Percentiles rank a stretch among this genome's conserved stretches.
Conservation (phyloP, 371 early-diverging fungal genomes). For the Zopfochytrium polystomum region DNA sequence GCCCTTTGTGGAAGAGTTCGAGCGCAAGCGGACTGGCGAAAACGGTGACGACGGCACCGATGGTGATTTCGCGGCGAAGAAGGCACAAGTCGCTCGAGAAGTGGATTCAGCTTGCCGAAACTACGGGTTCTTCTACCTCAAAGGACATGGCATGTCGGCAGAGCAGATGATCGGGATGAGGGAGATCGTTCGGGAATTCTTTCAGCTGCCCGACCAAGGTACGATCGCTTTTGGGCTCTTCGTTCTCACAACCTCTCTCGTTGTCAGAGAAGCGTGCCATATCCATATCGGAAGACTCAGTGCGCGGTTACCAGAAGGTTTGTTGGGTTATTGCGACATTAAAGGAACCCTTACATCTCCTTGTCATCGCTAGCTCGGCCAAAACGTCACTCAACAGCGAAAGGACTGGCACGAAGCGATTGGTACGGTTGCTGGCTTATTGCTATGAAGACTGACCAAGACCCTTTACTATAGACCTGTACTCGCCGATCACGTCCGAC, state of each 20-base stretch:
- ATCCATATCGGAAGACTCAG: too few relatives aligned
- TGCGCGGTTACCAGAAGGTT: too few relatives aligned
- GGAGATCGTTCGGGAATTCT: conserved; percentile 38
- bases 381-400: conserved; percentile 45
- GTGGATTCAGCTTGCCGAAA: conserved; percentile 40
- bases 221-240: too few relatives aligned
- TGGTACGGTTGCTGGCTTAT: too few relatives aligned
- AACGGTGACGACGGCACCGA: too few relatives aligned
- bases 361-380: conserved; percentile 38
- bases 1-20: conserved; percentile 33
- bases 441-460: too few relatives aligned
- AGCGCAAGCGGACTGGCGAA: too few relatives aligned
- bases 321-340: too few relatives aligned
- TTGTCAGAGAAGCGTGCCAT: too few relatives aligned
- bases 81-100: conserved; percentile 16
- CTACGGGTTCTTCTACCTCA: conserved; percentile 45
- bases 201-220: conserved; percentile 30
- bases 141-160: conserved; percentile 38
- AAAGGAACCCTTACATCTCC: too few relatives aligned
- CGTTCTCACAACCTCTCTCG: too few relatives aligned
- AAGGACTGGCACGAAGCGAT: conserved; percentile 49
- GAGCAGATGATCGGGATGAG: conserved; percentile 24
- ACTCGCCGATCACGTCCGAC: conserved; percentile 30
- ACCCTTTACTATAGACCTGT: conserved; percentile 28
- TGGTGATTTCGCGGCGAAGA: conserved; percentile 17